Percentiles rank a stretch among this genome's conserved stretches.
These are phyloP conservation scores for Dendrocalamus sinicus DNA, from an alignment of 176 grass and related monocot species.

Conservation along the genomic window DNA sequence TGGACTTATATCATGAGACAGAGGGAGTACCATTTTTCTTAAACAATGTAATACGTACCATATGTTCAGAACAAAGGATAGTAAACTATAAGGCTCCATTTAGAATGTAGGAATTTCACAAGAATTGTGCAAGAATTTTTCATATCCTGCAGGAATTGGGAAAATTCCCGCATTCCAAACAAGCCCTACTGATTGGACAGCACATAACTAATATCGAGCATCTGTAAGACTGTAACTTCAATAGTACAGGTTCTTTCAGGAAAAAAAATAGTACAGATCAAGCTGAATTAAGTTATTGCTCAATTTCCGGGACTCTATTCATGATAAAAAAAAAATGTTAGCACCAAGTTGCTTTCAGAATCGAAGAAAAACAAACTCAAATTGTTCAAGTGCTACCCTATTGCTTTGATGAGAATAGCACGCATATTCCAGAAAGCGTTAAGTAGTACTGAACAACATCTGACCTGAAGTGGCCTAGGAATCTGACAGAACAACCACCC, in stretches of 20 bases:
- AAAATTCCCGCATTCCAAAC: too few species aligned
- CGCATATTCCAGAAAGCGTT: background rate
- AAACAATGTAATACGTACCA: too few species aligned
- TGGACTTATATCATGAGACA: too few species aligned
- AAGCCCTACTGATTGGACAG: too few species aligned
- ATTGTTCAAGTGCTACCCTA: background rate
- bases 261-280: slow-evolving; percentile 30
- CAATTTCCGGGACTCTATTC: background rate
- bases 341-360: background rate
- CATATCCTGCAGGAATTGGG: too few species aligned
- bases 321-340: background rate
- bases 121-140: too few species aligned
- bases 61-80: too few species aligned
- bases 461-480: background rate
- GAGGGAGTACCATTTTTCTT: too few species aligned
- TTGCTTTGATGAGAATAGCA: background rate
- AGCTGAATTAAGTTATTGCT: background rate
- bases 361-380: background rate
- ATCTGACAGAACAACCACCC: background rate
- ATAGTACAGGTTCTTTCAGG: background rate
- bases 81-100: too few species aligned
- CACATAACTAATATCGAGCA: too few species aligned
- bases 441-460: slow-evolving; percentile 7
- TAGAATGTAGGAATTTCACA: too few species aligned
- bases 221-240: background rate